Base-by-base conservation (phyloP, 805 yeast species). In the Pichia exigua region DNA sequence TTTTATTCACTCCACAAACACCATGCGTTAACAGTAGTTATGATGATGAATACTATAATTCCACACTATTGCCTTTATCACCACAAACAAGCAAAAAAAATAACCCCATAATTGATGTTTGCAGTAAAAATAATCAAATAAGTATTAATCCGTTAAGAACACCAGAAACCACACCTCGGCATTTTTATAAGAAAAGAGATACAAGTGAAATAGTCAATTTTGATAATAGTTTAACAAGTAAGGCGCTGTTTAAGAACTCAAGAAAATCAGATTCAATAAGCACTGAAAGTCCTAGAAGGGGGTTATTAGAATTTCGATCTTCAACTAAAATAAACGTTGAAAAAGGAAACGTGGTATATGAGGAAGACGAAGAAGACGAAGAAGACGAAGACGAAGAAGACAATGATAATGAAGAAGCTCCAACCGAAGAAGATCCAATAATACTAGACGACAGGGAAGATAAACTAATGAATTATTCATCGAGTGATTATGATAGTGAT, bases 261-360 rank as follows among this genome's bases (percentile, higher is more conserved):
- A 17, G 11, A 32, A 32, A 24, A 28, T 7, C n/a, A 22, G 42
- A 47, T 24, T 46, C 43, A 28, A 51, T 28, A 39, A 18, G 44
- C 27, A 15, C 9, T 20, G 15, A 43, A 20, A 47, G 30, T n/a
- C 18, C n/a, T 15, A 30, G 30, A 8, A 42, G 20, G 5, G 41
- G 38, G 7, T 17, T 55, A 18, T 53, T 63, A n/a, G 64, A 64
- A 42, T 47, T 63, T 27, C 51, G 52, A 46, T 51, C 52, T 15
- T 55, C 64, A 2, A 50, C 54, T 11, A 59, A 60, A 44, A 54
- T 64, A 11, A 55, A 56, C 18, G 21, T 56, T 5, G 65, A 62
- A 26, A 62, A 61, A 20, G 66, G 39, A n/a, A 35, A 35, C 7
- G 20, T 15, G 8, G 10, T 11, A 4, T 30, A 62, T 11, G 64